A percentile compares a stretch with the other conserved stretches of the same genome.
phyloP scores from a whole-genome alignment of 805 yeast genomes.

The Yamadazyma endophytica region DNA sequence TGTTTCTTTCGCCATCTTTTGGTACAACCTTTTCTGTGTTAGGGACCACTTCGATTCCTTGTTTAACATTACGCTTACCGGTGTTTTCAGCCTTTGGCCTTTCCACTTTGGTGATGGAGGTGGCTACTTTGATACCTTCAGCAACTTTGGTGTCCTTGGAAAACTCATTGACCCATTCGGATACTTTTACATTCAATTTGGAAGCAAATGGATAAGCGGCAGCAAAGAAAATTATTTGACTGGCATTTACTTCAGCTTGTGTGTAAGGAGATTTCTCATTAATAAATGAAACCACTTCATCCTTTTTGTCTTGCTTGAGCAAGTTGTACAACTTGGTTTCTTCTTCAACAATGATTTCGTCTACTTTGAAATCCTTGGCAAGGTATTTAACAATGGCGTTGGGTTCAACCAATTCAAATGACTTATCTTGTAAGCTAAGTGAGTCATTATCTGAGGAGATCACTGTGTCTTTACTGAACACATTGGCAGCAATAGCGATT shows the following conservation, averaged over 20 bases:
- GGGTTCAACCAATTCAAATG: slow-evolving; percentile 54
- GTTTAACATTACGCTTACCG: slow-evolving; percentile 31
- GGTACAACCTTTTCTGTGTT: slow-evolving; percentile 45
- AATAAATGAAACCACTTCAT: slow-evolving; percentile 13
- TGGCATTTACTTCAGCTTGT: slow-evolving; percentile 35
- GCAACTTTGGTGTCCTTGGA: slow-evolving; percentile 34
- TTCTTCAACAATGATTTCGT: slow-evolving; percentile 34
- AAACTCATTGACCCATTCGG: slow-evolving; percentile 42
- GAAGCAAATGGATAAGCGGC: slow-evolving; percentile 46
- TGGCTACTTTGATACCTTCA: slow-evolving; percentile 45
- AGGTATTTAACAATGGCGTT: slow-evolving; percentile 68
- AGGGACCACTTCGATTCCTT: slow-evolving; percentile 29
- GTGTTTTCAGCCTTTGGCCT: slow-evolving; percentile 36
- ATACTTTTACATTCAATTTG: slow-evolving; percentile 14
- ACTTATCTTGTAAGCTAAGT: slow-evolving; percentile 29
- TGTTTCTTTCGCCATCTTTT: slow-evolving; percentile 66
- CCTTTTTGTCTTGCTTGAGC: slow-evolving; percentile 30
- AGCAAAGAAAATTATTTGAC: slow-evolving; percentile 57
- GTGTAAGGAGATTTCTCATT: slow-evolving; percentile 14
- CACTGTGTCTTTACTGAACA: slow-evolving; percentile 19
- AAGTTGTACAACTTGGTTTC: slow-evolving; percentile 43
- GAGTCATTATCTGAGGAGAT: slow-evolving; percentile 18
- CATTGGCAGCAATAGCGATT: slow-evolving; percentile 37
- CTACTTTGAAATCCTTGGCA: slow-evolving; percentile 42
- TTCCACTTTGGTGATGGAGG: slow-evolving; percentile 40